phyloP scores from a whole-genome alignment of 352 stramenopile species.

The Globisporangium viniferum region DNA sequence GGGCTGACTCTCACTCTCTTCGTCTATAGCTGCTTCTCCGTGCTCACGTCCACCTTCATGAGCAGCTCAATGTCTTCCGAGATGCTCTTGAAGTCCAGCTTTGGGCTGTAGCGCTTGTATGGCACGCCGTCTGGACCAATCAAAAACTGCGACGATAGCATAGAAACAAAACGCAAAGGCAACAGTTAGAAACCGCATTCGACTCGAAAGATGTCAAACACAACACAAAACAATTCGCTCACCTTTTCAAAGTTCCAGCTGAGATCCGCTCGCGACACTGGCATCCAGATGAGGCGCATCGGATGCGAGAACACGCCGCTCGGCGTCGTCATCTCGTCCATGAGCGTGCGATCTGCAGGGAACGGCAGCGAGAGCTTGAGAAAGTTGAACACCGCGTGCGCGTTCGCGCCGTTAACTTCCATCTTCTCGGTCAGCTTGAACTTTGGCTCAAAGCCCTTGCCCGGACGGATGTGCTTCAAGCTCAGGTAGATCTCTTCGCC shows the following conservation, averaged over 20 bases:
- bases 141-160: slow-evolving; percentile 43
- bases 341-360: slow-evolving; percentile 64
- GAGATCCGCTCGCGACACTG: slow-evolving; percentile 70
- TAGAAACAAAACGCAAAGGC: background rate
- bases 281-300: slow-evolving; percentile 86
- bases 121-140: slow-evolving; percentile 73
- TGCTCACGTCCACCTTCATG: slow-evolving; percentile 37
- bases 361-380: slow-evolving; percentile 67
- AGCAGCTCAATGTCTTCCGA: slow-evolving; percentile 68
- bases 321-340: slow-evolving; percentile 76
- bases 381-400: slow-evolving; percentile 79
- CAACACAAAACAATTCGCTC: background rate
- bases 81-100: slow-evolving; percentile 60
- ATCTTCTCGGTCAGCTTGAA: slow-evolving; percentile 79
- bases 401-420: slow-evolving; percentile 78
- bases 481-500: slow-evolving; percentile 76
- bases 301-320: slow-evolving; percentile 78
- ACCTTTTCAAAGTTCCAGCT: slow-evolving; percentile 88
- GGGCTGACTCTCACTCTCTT: background rate
- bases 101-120: slow-evolving; percentile 79
- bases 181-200: slow-evolving; percentile 7
- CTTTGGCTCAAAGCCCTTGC: slow-evolving; percentile 62
- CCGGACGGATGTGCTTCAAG: slow-evolving; percentile 67
- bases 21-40: slow-evolving; percentile 31
- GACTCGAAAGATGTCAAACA: background rate